Evolutionary conservation across 345 rosid species (phyloP), one percentile per base, ranked within the genome.

Genomic region (Hevea brasiliensis): DNA sequence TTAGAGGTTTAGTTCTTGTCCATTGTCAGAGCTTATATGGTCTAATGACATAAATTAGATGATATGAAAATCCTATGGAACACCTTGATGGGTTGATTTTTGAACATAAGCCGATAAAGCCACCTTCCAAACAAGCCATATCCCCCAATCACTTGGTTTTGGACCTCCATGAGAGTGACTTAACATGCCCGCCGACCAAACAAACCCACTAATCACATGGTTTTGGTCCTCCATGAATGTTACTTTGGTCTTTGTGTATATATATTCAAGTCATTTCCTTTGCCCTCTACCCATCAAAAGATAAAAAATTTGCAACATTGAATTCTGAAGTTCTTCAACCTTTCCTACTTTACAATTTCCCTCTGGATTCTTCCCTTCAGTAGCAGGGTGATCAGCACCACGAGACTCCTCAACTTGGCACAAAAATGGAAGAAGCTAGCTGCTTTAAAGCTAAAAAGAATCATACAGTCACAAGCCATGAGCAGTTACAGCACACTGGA

Each of bases 341-440:
- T 21, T 17, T 18, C 55, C 1, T 10, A 21, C 59, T 6, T 21
- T 27, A 55, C 11, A 7, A 15, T 50, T 15, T 50, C 55, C 21
- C 59, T 21, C 14, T 6, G 9, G 8, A 54, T 54, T 26, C 11
- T 54, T 55, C 20, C 58, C 12, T 55, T 21, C 12, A 17, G 55
- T 51, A 56, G 7, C 18, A 72, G 14, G 68, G 61, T 72, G 60
- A 72, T 61, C 56, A 61, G 51, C n/a, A 37, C 64, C 40, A 70
- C 41, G 54, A 42, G 26, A 13, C 74, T 61, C 51, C 23, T 61
- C 32, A 45, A 61, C 48, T 29, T 72, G 50, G 64, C 62, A 11
- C 65, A 54, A 29, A 65, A 73, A 65, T 64, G 76, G 69, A 54
- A 62, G 54, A 73, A 54, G 14, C 8, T 64, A 11, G 51, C 71